Evolutionary conservation across 164 flowering plant genomes (phyloP).

Genomic region (Nymphaea thermarum): DNA sequence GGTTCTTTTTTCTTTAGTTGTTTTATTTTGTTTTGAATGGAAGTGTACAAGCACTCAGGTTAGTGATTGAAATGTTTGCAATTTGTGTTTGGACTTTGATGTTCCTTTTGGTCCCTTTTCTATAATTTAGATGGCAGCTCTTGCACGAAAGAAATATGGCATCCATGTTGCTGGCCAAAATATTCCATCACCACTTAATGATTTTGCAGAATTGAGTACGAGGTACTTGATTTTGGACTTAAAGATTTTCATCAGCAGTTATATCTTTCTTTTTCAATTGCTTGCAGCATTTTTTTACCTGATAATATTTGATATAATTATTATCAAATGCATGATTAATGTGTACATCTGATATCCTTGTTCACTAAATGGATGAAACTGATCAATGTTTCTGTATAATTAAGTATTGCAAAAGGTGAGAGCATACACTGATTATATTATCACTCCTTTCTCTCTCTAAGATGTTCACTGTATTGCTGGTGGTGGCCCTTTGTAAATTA

Average conservation of each 20-base stretch:
- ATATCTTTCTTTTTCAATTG: no score
- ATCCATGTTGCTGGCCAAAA: conserved; percentile 64
- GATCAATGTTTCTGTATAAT: no score
- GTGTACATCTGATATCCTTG: no score
- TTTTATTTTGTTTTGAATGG: not conserved
- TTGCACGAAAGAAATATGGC: conserved; percentile 56
- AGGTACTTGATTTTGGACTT: conserved; percentile 27
- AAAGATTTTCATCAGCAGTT: not conserved
- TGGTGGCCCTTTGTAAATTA: no score
- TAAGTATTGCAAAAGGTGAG: no score
- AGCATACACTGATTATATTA: no score
- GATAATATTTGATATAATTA: not conserved
- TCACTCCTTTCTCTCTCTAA: no score
- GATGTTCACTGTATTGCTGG: no score
- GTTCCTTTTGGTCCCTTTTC: not conserved
- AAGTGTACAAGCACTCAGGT: not conserved
- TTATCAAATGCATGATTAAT: no score
- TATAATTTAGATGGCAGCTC: conserved; percentile 44
- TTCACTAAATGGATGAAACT: no score
- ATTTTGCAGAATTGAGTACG: conserved; percentile 50
- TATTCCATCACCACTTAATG: conserved; percentile 66
- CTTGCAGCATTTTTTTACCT: not conserved
- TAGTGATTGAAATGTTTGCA: not conserved
- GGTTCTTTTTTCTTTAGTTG: not conserved
- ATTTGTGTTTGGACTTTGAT: not conserved